A percentile compares a stretch with the other conserved stretches of the same genome.
Conservation (phyloP, 2,329 filamentous ascomycete species). For the Aureobasidium sp. region DNA sequence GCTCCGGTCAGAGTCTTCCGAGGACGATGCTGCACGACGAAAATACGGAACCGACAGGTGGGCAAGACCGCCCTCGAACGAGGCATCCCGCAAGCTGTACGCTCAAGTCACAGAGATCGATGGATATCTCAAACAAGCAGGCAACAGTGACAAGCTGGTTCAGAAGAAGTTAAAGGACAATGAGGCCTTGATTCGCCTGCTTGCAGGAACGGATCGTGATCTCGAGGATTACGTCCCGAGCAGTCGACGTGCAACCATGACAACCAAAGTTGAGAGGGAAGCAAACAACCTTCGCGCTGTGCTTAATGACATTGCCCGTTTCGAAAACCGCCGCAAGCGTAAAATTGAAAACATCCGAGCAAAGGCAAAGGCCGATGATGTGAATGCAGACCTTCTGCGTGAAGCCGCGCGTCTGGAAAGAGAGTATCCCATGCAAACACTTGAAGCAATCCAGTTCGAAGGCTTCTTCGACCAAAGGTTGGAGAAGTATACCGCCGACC, state of each 20-base stretch:
- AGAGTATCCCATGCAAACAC: conserved; percentile 73
- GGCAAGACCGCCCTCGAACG: conserved; percentile 61
- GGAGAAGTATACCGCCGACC: conserved; percentile 71
- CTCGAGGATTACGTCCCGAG: conserved; percentile 87
- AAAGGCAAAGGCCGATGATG: conserved; percentile 79
- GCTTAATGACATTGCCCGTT: conserved; percentile 75
- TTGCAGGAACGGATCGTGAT: conserved; percentile 72
- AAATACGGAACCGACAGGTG: conserved; percentile 87
- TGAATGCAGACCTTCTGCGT: conserved; percentile 70
- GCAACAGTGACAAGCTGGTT: conserved; percentile 61
- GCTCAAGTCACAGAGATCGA: conserved; percentile 70
- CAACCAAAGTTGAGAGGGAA: conserved; percentile 71
- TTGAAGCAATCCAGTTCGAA: conserved; percentile 87
- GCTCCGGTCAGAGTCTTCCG: conserved; percentile 70
- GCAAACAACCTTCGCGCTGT: conserved; percentile 68
- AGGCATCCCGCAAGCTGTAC: conserved; percentile 67
- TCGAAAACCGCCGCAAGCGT: conserved; percentile 73
- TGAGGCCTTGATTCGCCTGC: conserved; percentile 65
- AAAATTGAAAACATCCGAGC: conserved; percentile 73
- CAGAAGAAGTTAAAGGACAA: conserved; percentile 71
- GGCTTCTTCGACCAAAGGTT: conserved; percentile 79
- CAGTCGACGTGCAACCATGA: conserved; percentile 70
- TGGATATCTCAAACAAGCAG: conserved; percentile 71
- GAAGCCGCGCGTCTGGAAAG: conserved; percentile 83
- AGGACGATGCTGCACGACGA: conserved; percentile 67